Evolutionary conservation across 2,329 filamentous ascomycete genomes (phyloP).

Genomic region (Hypoxylon sp.): DNA sequence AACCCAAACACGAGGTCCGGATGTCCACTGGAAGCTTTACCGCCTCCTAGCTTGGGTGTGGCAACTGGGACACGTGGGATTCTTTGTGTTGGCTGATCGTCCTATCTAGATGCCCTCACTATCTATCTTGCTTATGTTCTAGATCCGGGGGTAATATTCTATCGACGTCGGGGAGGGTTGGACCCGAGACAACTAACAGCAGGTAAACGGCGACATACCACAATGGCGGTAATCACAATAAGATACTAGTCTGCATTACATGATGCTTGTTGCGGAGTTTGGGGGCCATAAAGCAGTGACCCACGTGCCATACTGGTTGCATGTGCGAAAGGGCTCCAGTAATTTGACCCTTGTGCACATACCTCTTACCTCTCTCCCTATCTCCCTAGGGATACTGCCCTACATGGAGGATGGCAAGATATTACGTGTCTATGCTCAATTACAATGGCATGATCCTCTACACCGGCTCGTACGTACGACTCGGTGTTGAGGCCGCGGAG

Average conservation of each 20-base stretch:
- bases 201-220: neutral
- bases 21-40: conserved; percentile 20
- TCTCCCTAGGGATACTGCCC: conserved; percentile 6
- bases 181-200: conserved; percentile 13
- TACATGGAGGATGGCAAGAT: neutral
- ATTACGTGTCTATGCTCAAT: conserved; percentile 18
- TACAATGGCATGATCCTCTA: conserved; percentile 16
- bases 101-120: conserved; percentile 8
- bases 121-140: conserved; percentile 15
- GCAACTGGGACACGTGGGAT: conserved; percentile 19
- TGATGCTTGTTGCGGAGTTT: conserved; percentile 3
- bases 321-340: conserved; percentile 11
- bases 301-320: conserved; percentile 21
- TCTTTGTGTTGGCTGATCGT: neutral
- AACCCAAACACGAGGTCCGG: conserved; percentile 20
- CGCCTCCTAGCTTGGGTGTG: conserved; percentile 17
- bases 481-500: conserved; percentile 17
- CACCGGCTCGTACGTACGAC: conserved; percentile 13
- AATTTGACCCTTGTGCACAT: conserved; percentile 18
- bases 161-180: conserved; percentile 5
- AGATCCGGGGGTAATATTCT: conserved; percentile 20
- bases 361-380: neutral
- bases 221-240: conserved; percentile 6
- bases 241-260: neutral
- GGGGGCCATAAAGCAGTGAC: neutral